phyloP scores from a whole-genome alignment of 345 rosid genomes.

The Citrus unshiu region DNA sequence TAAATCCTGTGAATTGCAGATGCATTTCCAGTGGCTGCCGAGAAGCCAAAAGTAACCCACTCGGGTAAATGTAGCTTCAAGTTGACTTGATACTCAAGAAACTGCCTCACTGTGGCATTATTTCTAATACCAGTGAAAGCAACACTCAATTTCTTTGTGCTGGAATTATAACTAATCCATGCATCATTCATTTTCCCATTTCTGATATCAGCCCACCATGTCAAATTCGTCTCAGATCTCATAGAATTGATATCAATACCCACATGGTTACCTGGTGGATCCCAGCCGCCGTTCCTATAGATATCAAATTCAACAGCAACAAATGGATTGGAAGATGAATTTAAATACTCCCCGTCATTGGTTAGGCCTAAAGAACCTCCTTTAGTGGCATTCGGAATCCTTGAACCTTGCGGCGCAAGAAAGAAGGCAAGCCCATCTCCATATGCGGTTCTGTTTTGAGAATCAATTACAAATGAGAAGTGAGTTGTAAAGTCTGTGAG shows the following conservation, averaged over 20 bases:
- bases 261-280: slow-evolving; percentile 18
- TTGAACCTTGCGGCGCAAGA: not conserved
- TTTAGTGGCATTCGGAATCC: not conserved
- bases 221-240: not conserved
- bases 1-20: slow-evolving; percentile 12
- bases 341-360: not conserved
- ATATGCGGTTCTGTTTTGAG: not conserved
- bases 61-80: slow-evolving; percentile 13
- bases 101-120: not conserved
- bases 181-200: slow-evolving; percentile 14
- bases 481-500: slow-evolving; percentile 19
- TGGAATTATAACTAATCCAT: slow-evolving; percentile 30
- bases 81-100: not conserved
- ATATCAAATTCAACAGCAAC: slow-evolving; percentile 31
- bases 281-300: slow-evolving; percentile 7
- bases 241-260: slow-evolving; percentile 27
- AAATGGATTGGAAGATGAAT: not conserved
- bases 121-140: slow-evolving; percentile 12
- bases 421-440: slow-evolving; percentile 9
- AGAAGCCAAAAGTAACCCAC: slow-evolving; percentile 28
- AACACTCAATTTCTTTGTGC: slow-evolving; percentile 8
- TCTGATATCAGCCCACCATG: slow-evolving; percentile 1
- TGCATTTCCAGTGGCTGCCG: slow-evolving; percentile 18
- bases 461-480: slow-evolving; percentile 20
- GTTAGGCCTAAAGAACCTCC: slow-evolving; percentile 15